A percentile compares a stretch with the other conserved stretches of the same genome.
Evolutionary conservation across 306 rosid species (phyloP).

Genomic region (Calophaca sinica): DNA sequence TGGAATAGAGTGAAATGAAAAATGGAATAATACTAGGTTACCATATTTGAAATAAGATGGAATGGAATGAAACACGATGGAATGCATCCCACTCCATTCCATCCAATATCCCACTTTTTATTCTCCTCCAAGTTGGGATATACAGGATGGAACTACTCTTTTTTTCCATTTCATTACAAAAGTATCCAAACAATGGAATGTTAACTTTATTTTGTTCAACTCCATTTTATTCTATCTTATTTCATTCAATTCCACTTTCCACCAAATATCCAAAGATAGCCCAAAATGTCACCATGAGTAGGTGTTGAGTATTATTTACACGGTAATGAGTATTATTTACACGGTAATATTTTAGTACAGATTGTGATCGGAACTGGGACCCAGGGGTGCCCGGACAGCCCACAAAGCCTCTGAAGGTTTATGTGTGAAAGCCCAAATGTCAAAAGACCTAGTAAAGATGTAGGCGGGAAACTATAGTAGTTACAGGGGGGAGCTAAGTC

Average conservation of each 20-base stretch:
- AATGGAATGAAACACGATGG: too few relatives aligned
- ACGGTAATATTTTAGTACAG: not conserved
- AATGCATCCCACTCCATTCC: not conserved
- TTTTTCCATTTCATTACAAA: not conserved
- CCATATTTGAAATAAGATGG: too few relatives aligned
- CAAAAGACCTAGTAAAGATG: too few relatives aligned
- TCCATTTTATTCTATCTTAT: not conserved
- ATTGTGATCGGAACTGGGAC: too few relatives aligned
- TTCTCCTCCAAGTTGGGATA: not conserved
- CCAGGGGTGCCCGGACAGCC: too few relatives aligned
- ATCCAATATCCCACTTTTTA: constrained; percentile 1
- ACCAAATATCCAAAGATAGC: not conserved
- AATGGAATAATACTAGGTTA: not conserved
- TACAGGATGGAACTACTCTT: not conserved
- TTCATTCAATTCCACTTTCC: not conserved
- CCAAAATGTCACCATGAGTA: not conserved
- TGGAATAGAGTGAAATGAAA: not conserved
- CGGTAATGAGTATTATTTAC: not conserved
- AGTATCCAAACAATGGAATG: not conserved
- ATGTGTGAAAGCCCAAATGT: too few relatives aligned
- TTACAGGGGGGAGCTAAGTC: too few relatives aligned
- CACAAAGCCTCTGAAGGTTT: too few relatives aligned
- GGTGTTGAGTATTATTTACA: not conserved
- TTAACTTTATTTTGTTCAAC: not conserved
- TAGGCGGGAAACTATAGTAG: too few relatives aligned